Conservation (phyloP, 225 moss, liverwort and hornwort genomes). For the Polytrichum commune region DNA sequence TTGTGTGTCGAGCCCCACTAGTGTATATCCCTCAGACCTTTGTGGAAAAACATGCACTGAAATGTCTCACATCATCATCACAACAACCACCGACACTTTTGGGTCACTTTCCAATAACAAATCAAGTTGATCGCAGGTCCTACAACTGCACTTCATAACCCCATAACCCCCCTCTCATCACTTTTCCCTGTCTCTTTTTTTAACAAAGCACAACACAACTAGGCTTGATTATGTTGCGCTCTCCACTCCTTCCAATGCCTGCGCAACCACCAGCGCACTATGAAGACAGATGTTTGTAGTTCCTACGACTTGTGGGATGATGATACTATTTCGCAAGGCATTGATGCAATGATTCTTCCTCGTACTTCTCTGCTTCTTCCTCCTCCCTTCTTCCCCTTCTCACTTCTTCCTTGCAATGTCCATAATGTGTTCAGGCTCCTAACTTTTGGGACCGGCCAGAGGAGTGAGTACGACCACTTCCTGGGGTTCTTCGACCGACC, state of each 20-base stretch:
- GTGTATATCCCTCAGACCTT: neutral
- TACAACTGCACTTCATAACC: conserved; percentile 2
- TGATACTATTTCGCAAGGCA: conserved; percentile 20
- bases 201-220: conserved; percentile 20
- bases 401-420: conserved; percentile 11
- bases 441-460: neutral
- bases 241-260: conserved; percentile 48
- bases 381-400: conserved; percentile 3
- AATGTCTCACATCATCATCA: conserved; percentile 1
- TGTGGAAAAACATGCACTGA: conserved; percentile 1
- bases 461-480: conserved; percentile 1
- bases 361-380: neutral
- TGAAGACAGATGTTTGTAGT: conserved; percentile 31
- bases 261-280: conserved; percentile 47
- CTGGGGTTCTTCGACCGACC: conserved; percentile 1
- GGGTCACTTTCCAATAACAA: conserved; percentile 4
- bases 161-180: neutral
- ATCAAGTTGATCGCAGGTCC: conserved; percentile 19
- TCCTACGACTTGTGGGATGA: conserved; percentile 19
- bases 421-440: conserved; percentile 6
- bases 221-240: conserved; percentile 29
- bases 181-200: conserved; percentile 1
- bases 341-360: conserved; percentile 7
- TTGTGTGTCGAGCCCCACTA: no score
- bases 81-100: conserved; percentile 13